A percentile compares a stretch with the other conserved stretches of the same genome.
These are phyloP conservation scores for Cercospora beticola DNA, from an alignment of 2,329 filamentous ascomycete genomes.

Conservation along the genomic window DNA sequence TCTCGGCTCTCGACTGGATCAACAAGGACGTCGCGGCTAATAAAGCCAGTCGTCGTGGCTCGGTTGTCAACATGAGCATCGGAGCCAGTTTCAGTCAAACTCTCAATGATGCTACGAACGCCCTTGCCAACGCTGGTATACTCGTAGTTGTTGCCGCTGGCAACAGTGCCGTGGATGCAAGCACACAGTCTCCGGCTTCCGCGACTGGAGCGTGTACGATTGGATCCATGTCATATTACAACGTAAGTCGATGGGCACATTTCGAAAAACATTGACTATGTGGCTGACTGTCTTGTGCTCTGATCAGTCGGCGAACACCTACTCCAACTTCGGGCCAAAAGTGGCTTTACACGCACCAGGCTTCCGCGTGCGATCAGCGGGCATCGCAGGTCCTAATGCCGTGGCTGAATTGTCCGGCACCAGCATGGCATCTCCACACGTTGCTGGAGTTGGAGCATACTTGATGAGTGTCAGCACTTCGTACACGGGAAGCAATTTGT, in stretches of 20 bases:
- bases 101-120: constrained; percentile 32
- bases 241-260: constrained; percentile 19
- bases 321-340: constrained; percentile 41
- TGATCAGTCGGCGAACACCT: constrained; percentile 30
- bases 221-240: constrained; percentile 35
- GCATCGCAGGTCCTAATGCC: constrained; percentile 44
- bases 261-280: background rate
- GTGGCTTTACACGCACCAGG: constrained; percentile 50
- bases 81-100: constrained; percentile 37
- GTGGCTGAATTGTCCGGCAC: constrained; percentile 50
- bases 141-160: constrained; percentile 42
- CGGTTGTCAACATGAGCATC: constrained; percentile 41
- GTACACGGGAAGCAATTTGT: background rate
- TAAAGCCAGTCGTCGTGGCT: constrained; percentile 50
- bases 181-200: constrained; percentile 35
- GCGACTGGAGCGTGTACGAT: constrained; percentile 39
- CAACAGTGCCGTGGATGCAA: constrained; percentile 35
- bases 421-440: constrained; percentile 40
- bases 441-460: constrained; percentile 26
- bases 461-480: background rate
- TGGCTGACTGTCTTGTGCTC: background rate
- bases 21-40: constrained; percentile 60
- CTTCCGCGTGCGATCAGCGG: constrained; percentile 50
- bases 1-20: constrained; percentile 49
- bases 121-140: constrained; percentile 40